Conservation (phyloP, 2,329 filamentous ascomycete genomes). For the Aspergillus oerlinghausenensis region DNA sequence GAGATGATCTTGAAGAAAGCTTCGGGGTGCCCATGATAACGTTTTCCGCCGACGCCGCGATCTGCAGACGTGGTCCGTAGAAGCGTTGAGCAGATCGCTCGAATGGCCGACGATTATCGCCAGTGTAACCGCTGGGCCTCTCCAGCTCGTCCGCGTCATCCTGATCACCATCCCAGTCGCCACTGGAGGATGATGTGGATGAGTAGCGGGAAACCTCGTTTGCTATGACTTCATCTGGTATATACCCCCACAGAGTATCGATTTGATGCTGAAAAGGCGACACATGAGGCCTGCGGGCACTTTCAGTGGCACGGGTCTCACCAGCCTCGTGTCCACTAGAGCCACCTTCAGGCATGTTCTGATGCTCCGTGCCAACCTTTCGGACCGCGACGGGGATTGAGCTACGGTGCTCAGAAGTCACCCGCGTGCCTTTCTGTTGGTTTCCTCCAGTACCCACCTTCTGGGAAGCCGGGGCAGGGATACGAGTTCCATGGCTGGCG, state of each 20-base stretch:
- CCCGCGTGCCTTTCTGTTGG: conserved; percentile 9
- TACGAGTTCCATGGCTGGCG: not conserved
- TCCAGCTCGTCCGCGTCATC: conserved; percentile 35
- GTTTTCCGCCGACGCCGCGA: conserved; percentile 23
- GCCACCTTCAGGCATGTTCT: not conserved
- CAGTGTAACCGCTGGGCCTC: conserved; percentile 18
- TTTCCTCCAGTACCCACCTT: conserved; percentile 1
- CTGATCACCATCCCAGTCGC: conserved; percentile 6
- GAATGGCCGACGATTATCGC: conserved; percentile 17
- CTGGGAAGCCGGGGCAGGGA: conserved; percentile 2
- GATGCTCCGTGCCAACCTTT: conserved; percentile 5
- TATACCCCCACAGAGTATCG: not conserved
- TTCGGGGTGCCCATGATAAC: conserved; percentile 21
- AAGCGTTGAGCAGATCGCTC: conserved; percentile 4
- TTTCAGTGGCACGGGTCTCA: conserved; percentile 6
- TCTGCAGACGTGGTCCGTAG: conserved; percentile 22
- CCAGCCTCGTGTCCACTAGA: not conserved
- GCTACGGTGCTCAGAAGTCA: conserved; percentile 10
- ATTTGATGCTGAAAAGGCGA: conserved; percentile 2
- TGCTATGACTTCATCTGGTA: not conserved
- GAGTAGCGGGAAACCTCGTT: not conserved
- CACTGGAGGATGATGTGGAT: conserved; percentile 6
- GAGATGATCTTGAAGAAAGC: not conserved
- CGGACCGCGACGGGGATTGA: conserved; percentile 12
- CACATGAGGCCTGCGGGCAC: not conserved